Evolutionary conservation across 2,329 filamentous ascomycete genomes (phyloP), one percentile per base, ranked within the genome.

Genomic region (Dactylonectria macrodidyma): DNA sequence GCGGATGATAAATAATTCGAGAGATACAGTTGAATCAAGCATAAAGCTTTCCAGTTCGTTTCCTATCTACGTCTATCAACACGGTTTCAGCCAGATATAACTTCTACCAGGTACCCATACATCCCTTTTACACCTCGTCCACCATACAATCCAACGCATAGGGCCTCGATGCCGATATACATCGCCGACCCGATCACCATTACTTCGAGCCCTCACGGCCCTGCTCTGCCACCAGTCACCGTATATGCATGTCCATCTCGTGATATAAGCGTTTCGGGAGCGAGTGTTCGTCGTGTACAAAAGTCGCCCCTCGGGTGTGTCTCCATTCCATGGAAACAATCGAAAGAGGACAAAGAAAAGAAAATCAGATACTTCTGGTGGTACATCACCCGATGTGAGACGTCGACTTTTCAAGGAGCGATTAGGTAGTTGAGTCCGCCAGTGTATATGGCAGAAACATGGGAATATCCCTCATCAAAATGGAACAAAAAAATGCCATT

Each of bases 171-270:
- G 8, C 51, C 54, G 33, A 55, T 36, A 41, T 47, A 62, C 38
- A 55, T 55, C 41, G 26, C 47, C 24, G 10, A 52, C 47, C 46
- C 46, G 58, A 22, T 56, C 59, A 56, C 50, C 36, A 68, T 68
- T 68, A 68, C 63, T 66, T 60, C 38, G 38, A 56, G 38, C 51
- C 55, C 52, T 30, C 11, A 12, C 48, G 55, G 38, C 55, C 33
- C 56, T 38, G 48, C 56, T 64, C 64, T 65, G 61, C 65, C 71
- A 60, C 36, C 14, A 19, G 66, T 59, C 70, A 54, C 76, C 71
- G 63, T 75, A 76, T 76, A 65, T 76, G 75, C 73, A 76, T 47
- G 73, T 74, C 71, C 72, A 63, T 67, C 71, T 77, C 75, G 50
- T 77, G 47, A 74, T 75, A 72, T 74, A 63, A 72, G 64, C 70